Base-by-base conservation (phyloP, 768 basidiomycete genomes). In the Leccinellum albellum region DNA sequence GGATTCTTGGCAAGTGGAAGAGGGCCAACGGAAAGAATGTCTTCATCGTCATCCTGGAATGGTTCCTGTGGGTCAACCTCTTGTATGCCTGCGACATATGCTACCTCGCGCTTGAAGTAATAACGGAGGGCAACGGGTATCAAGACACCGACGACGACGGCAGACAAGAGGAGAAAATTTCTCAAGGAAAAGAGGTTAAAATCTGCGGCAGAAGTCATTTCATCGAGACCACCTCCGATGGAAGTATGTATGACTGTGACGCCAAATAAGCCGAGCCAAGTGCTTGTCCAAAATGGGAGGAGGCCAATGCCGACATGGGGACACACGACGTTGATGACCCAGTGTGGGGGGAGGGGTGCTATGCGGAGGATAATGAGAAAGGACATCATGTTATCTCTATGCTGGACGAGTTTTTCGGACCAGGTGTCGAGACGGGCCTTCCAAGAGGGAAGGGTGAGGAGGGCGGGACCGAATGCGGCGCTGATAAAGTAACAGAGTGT, bases 291-390 rank as follows among this genome's bases (percentile, higher is more conserved):
- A 74, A 98, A 98, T 0, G 89, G 84, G 42, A 88, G 73, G 54
- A 94, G 71, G 10, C 85, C 82, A 60, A 98, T 95, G 31, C 93
- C 91, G 28, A 98, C 82, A 66, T 98, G 95, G 1, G 95, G 95
- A 60, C 90, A 91, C 9, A 97, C 76, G 56, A 97, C 79, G 68
- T 98, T 98, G 61, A 96, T 86, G 58, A 97, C 89, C 96, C 96
- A 98, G 65, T 97, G 95, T 6, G 95, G 95, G 29, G 95, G 95
- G 20, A 97, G 79, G 1, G 95, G 95, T 1, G 94, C 90, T 57
- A 98, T 95, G 55, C 94, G 87, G 45, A 98, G 77, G n/a, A 98
- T 85, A 70, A 98, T 89, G 63, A 98, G 84, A 73, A 95, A 98
- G 13, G 91, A 91, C 45, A 97, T 81, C 66, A 97, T 78, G 74